A percentile compares a stretch with the other conserved stretches of the same genome.
Conservation (phyloP, 2,329 filamentous ascomycete species). For the Apiospora hydei region DNA sequence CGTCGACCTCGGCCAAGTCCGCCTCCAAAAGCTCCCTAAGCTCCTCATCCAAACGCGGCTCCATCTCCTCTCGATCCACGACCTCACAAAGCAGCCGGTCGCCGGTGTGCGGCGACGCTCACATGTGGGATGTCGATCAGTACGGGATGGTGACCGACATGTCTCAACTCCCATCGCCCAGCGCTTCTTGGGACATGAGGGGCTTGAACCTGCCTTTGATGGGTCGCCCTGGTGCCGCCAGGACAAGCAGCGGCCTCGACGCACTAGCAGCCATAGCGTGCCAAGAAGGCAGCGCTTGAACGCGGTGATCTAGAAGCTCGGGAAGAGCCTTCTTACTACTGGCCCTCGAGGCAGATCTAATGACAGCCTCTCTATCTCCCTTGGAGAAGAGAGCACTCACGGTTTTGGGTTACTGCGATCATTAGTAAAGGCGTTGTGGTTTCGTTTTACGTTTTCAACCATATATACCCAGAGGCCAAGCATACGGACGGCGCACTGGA, state of each 20-base stretch:
- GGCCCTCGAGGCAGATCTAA: background rate
- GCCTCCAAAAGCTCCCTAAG: constrained; percentile 38
- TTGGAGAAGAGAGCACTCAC: constrained; percentile 2
- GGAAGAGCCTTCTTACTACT: too few species aligned
- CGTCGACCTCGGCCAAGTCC: constrained; percentile 45
- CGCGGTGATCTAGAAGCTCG: background rate
- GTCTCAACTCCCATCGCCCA: constrained; percentile 46
- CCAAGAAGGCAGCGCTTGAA: constrained; percentile 49
- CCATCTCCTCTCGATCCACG: constrained; percentile 43
- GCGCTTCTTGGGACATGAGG: constrained; percentile 55
- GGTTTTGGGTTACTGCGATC: constrained; percentile 25
- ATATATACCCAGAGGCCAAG: constrained; percentile 41
- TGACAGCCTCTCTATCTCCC: background rate
- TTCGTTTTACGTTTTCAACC: constrained; percentile 17
- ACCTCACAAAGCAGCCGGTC: constrained; percentile 40
- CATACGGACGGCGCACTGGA: constrained; percentile 41
- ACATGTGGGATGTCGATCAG: constrained; percentile 52
- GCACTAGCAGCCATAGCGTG: constrained; percentile 62
- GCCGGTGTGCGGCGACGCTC: constrained; percentile 39
- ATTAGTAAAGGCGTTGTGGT: constrained; percentile 24
- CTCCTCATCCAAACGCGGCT: constrained; percentile 41
- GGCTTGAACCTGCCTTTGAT: constrained; percentile 53
- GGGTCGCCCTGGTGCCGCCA: constrained; percentile 50
- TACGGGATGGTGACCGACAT: constrained; percentile 44
- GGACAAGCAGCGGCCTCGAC: constrained; percentile 61